These are phyloP conservation scores for Saitozyma podzolica DNA, from an alignment of 768 basidiomycete species.

Conservation along the genomic window DNA sequence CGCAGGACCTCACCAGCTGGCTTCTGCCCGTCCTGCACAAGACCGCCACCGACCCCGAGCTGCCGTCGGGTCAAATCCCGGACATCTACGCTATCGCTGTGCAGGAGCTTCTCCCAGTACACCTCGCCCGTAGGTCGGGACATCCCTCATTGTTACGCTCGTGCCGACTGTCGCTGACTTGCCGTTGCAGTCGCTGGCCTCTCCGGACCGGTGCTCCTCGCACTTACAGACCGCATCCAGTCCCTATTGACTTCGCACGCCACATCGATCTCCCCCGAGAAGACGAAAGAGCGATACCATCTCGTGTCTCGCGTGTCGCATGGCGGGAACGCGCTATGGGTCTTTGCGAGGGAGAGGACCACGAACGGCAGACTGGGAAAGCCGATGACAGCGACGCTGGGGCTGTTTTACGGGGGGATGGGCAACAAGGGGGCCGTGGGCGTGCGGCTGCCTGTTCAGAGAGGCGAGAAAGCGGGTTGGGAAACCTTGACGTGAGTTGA, in stretches of 20 bases:
- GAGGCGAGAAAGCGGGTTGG: constrained; percentile 59
- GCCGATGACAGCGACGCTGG: constrained; percentile 68
- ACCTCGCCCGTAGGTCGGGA: constrained; percentile 70
- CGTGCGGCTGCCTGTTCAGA: constrained; percentile 71
- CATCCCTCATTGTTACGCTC: constrained; percentile 4
- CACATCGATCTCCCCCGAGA: constrained; percentile 23
- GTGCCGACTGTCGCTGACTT: neutral
- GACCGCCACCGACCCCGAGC: constrained; percentile 66
- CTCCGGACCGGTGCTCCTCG: constrained; percentile 68
- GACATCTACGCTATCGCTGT: constrained; percentile 71
- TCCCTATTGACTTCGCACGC: constrained; percentile 45
- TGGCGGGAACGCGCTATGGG: constrained; percentile 81
- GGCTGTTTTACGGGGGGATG: constrained; percentile 70
- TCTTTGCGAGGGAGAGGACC: constrained; percentile 74
- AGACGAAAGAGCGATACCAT: constrained; percentile 61
- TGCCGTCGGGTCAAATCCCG: constrained; percentile 56
- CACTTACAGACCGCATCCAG: constrained; percentile 68
- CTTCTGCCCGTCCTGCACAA: constrained; percentile 70
- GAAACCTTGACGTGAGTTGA: constrained; percentile 77
- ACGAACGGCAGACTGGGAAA: constrained; percentile 60
- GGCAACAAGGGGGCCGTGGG: constrained; percentile 96
- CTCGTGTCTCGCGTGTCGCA: constrained; percentile 78
- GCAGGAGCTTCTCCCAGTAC: constrained; percentile 87
- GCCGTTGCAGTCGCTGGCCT: constrained; percentile 68
- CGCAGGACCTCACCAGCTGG: constrained; percentile 87